phyloP scores from a whole-genome alignment of 2,329 filamentous ascomycete species.

The Graphilbum sp. region DNA sequence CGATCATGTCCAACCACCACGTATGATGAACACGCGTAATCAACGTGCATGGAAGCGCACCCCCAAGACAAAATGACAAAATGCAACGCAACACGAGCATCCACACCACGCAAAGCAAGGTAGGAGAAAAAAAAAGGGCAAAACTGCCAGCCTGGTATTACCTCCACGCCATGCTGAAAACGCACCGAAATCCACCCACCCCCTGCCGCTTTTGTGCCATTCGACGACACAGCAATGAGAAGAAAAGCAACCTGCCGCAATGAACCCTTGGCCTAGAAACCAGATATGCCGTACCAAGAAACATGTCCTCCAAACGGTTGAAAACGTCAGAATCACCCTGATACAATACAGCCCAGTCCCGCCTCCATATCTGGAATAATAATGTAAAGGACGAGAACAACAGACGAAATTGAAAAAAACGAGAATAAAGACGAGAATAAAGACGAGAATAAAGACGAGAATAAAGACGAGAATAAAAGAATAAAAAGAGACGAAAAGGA shows the following conservation, averaged over 20 bases:
- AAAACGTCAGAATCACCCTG: background rate
- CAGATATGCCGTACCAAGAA: background rate
- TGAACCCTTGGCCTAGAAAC: background rate
- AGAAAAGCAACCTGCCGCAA: too few relatives aligned
- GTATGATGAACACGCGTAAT: too few relatives aligned
- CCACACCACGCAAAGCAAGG: background rate
- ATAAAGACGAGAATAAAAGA: background rate
- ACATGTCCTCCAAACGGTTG: background rate
- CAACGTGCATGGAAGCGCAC: too few relatives aligned
- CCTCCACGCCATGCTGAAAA: too few relatives aligned
- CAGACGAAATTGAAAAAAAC: background rate
- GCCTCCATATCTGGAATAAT: too few relatives aligned
- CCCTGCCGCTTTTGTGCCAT: too few relatives aligned
- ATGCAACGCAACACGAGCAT: background rate
- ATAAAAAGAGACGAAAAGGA: constrained; percentile 4
- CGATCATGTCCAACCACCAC: too few relatives aligned
- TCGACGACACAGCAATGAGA: too few relatives aligned
- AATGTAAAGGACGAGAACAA: too few relatives aligned
- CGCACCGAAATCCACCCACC: background rate
- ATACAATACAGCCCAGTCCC: background rate
- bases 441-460: background rate
- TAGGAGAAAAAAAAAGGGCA: background rate
- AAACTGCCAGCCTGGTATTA: too few relatives aligned
- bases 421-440: too few relatives aligned
- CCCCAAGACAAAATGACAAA: too few relatives aligned